Conservation (phyloP, 2,329 filamentous ascomycete species). For the Fusarium sp. region DNA sequence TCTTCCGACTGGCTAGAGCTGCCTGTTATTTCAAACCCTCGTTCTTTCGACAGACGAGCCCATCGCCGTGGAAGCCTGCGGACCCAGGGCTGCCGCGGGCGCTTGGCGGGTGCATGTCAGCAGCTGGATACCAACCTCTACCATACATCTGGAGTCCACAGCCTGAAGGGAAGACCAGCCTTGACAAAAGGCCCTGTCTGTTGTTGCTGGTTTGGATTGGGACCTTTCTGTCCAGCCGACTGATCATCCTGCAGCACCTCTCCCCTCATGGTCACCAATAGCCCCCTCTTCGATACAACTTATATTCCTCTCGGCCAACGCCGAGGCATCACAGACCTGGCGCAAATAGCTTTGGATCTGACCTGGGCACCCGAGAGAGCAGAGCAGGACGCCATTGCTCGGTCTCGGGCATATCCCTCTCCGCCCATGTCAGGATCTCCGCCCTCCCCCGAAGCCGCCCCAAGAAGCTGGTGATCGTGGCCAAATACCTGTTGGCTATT, state of each 20-base stretch:
- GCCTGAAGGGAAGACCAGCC: background rate
- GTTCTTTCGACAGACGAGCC: background rate
- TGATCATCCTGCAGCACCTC: constrained; percentile 41
- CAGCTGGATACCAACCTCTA: constrained; percentile 5
- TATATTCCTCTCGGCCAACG: constrained; percentile 66
- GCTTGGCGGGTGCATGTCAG: constrained; percentile 9
- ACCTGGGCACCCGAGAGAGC: constrained; percentile 63
- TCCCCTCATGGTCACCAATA: constrained; percentile 67
- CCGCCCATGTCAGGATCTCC: constrained; percentile 81
- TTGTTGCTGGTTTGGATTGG: constrained; percentile 26
- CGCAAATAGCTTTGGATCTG: constrained; percentile 63
- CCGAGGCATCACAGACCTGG: constrained; percentile 67
- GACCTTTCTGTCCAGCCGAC: constrained; percentile 31
- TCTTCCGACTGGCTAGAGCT: constrained; percentile 15
- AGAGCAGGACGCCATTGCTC: constrained; percentile 64
- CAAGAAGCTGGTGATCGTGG: constrained; percentile 68
- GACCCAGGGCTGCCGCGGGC: constrained; percentile 2
- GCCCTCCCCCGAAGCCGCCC: constrained; percentile 68
- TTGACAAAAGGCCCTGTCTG: background rate
- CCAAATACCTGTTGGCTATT: constrained; percentile 58
- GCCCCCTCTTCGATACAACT: constrained; percentile 56
- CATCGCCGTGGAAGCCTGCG: background rate
- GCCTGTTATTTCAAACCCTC: constrained; percentile 6
- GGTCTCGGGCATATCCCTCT: constrained; percentile 74
- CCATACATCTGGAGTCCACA: constrained; percentile 11